Evolutionary conservation across 164 flowering plant species (phyloP).

Genomic region (Annona cherimola): DNA sequence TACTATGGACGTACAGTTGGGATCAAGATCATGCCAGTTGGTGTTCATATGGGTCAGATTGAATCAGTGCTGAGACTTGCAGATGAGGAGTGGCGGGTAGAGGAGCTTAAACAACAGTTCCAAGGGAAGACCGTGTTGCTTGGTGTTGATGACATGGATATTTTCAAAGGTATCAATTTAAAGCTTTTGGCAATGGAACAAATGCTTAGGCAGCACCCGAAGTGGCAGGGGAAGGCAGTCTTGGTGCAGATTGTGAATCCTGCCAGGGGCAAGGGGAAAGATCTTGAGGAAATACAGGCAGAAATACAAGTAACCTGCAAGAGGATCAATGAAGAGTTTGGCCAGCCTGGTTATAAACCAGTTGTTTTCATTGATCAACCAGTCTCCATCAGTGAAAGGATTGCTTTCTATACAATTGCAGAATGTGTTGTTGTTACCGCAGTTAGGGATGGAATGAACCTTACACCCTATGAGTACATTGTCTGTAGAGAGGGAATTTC

Average conservation of each 20-base stretch:
- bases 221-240: constrained; percentile 73
- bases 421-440: constrained; percentile 80
- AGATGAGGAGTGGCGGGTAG: constrained; percentile 56
- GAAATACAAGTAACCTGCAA: constrained; percentile 46
- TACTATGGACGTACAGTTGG: constrained; percentile 72
- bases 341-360: constrained; percentile 59
- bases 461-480: constrained; percentile 71
- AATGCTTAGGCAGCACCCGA: constrained; percentile 53
- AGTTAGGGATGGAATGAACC: constrained; percentile 84
- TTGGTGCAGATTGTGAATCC: constrained; percentile 72
- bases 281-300: constrained; percentile 52
- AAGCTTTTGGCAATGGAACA: constrained; percentile 81
- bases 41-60: constrained; percentile 73
- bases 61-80: constrained; percentile 52
- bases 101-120: constrained; percentile 62
- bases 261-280: constrained; percentile 65
- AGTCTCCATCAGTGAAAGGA: constrained; percentile 51
- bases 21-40: constrained; percentile 79
- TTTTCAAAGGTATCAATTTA: constrained; percentile 69
- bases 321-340: constrained; percentile 52
- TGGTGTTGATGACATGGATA: constrained; percentile 82
- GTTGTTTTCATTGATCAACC: constrained; percentile 55
- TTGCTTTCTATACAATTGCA: constrained; percentile 62
- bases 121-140: constrained; percentile 67
- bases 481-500: constrained; percentile 55